A percentile compares a stretch with the other conserved stretches of the same genome.
phyloP scores from a whole-genome alignment of 192 early-diverging fungal species.

The Mortierella claussenii region DNA sequence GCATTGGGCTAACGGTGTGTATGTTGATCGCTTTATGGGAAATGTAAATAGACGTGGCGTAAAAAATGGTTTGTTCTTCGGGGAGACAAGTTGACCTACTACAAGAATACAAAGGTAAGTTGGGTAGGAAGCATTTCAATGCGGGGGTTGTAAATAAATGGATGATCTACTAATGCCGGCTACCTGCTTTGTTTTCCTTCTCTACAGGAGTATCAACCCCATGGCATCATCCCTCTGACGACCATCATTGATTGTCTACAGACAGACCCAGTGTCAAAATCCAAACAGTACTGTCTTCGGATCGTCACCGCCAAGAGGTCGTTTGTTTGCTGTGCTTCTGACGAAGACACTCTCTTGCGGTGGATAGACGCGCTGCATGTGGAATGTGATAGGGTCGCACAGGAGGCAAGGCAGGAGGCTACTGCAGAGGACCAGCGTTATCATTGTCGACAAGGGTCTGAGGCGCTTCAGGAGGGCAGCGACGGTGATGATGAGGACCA shows the following conservation, averaged over 20 bases:
- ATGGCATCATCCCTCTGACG: constrained; percentile 59
- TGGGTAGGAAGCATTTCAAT: too few species aligned
- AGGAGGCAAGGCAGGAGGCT: constrained; percentile 26
- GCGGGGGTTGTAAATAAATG: too few species aligned
- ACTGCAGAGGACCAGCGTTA: neutral
- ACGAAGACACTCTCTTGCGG: constrained; percentile 56
- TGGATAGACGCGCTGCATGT: constrained; percentile 64
- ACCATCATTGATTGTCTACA: constrained; percentile 66
- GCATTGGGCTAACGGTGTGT: too few species aligned
- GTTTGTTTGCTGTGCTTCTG: constrained; percentile 61
- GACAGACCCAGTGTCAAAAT: constrained; percentile 62
- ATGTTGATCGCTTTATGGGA: too few species aligned
- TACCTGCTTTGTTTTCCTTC: neutral
- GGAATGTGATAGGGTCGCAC: constrained; percentile 49
- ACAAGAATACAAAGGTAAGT: constrained; percentile 67
- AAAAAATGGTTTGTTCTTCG: constrained; percentile 73
- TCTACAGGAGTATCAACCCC: constrained; percentile 58
- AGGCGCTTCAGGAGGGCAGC: neutral
- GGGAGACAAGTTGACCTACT: constrained; percentile 65
- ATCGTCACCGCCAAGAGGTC: constrained; percentile 65
- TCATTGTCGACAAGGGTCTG: neutral
- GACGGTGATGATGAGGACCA: constrained; percentile 10
- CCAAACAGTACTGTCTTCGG: constrained; percentile 63
- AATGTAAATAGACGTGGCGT: constrained; percentile 57
- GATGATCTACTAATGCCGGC: too few species aligned